Evolutionary conservation across 2,329 filamentous ascomycete species (phyloP).

Genomic region (Penicillium sp.): DNA sequence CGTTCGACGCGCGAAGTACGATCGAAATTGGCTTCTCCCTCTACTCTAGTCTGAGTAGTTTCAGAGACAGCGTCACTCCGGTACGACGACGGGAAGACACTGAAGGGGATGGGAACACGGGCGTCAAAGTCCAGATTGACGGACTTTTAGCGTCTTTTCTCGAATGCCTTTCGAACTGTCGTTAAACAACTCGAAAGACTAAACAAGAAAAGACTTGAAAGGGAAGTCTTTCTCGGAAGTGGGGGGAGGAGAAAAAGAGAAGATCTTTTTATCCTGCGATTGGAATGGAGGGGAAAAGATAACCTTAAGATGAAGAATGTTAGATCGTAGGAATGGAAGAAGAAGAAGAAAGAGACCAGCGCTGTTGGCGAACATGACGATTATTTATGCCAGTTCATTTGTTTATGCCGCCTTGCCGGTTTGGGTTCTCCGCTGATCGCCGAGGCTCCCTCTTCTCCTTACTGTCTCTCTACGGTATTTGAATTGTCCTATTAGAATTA

Average conservation of each 20-base stretch:
- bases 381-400: slow-evolving; percentile 27
- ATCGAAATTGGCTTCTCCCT: slow-evolving; percentile 80
- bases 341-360: slow-evolving; percentile 11
- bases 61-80: slow-evolving; percentile 68
- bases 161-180: slow-evolving; percentile 55
- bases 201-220: slow-evolving; percentile 49
- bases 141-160: slow-evolving; percentile 72
- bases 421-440: slow-evolving; percentile 17
- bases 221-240: slow-evolving; percentile 38
- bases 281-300: slow-evolving; percentile 20
- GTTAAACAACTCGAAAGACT: slow-evolving; percentile 46
- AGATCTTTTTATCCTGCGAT: slow-evolving; percentile 13
- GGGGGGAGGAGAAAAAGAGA: slow-evolving; percentile 14
- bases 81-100: slow-evolving; percentile 99
- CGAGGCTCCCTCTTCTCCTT: slow-evolving; percentile 10
- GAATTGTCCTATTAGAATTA: neutral
- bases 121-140: slow-evolving; percentile 99
- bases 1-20: slow-evolving; percentile 82
- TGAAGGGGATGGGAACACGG: slow-evolving; percentile 98
- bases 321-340: slow-evolving; percentile 22
- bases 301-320: slow-evolving; percentile 18
- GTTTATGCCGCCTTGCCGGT: slow-evolving; percentile 25
- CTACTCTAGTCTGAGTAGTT: slow-evolving; percentile 73
- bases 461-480: neutral
- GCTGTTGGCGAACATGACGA: slow-evolving; percentile 14